Percentiles rank a stretch among this genome's conserved stretches.
Conservation (phyloP, 805 yeast species). For the Nakazawaea ambrosiae region DNA sequence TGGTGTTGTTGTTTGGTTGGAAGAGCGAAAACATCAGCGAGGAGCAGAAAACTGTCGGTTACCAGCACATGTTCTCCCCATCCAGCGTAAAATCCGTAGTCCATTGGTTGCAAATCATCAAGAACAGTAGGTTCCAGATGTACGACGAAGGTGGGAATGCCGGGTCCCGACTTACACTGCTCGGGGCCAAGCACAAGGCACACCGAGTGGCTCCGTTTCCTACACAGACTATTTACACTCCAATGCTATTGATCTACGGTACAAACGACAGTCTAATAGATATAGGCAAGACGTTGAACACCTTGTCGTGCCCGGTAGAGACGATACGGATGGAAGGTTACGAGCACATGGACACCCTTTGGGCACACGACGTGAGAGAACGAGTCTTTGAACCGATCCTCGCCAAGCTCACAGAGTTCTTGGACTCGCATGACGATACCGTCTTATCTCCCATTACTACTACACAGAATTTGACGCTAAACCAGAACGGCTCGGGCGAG, state of each 20-base stretch:
- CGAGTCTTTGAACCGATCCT: slow-evolving; percentile 28
- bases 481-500: too few species aligned
- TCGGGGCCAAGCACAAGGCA: slow-evolving; percentile 16
- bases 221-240: slow-evolving; percentile 37
- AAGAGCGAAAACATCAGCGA: slow-evolving; percentile 59
- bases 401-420: too few species aligned
- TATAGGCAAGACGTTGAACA: slow-evolving; percentile 44
- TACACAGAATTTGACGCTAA: too few species aligned
- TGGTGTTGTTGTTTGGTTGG: slow-evolving; percentile 75
- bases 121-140: slow-evolving; percentile 77
- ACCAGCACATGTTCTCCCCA: slow-evolving; percentile 83
- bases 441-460: too few species aligned
- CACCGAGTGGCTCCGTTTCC: slow-evolving; percentile 48
- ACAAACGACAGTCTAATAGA: slow-evolving; percentile 79
- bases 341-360: slow-evolving; percentile 85
- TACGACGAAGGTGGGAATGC: slow-evolving; percentile 53
- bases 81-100: slow-evolving; percentile 89
- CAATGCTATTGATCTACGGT: slow-evolving; percentile 78
- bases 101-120: slow-evolving; percentile 93
- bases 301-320: slow-evolving; percentile 44
- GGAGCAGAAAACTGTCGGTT: slow-evolving; percentile 71
- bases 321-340: slow-evolving; percentile 51
- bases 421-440: too few species aligned
- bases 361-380: slow-evolving; percentile 67
- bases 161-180: slow-evolving; percentile 26